Evolutionary conservation across 2,329 filamentous ascomycete species (phyloP), one percentile per base, ranked within the genome.

Genomic region (Bipolaris victoriae): DNA sequence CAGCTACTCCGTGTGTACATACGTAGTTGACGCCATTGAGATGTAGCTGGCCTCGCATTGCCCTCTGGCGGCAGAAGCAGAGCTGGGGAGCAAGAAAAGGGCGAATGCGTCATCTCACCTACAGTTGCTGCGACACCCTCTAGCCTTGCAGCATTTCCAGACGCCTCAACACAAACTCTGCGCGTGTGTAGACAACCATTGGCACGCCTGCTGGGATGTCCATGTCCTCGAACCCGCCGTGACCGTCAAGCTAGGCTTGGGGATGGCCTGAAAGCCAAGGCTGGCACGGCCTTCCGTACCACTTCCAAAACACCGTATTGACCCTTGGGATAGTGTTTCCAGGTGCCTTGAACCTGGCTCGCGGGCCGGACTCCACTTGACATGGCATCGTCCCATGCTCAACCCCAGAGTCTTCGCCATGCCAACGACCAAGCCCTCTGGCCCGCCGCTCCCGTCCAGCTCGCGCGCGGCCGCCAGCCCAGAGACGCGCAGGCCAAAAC

Each of bases 381-480:
- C 29, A 69, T 69, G 67, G 65, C 66, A 44, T 60, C 56, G 49
- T 52, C 57, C 60, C 62, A 62, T 64, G 52, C 54, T 44, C 65
- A 57, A 47, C 47, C 53, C 49, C 40, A 55, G 37, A 57, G 48
- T 45, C 46, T 50, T 44, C 55, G 58, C 44, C 46, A 60, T 55
- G 62, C 55, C 57, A 57, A 61, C 57, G 49, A 56, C 41, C 40
- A 22, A 20, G 60, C 63, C 44, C 51, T 64, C 15, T 68, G 67
- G 67, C 62, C 64, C 20, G 52, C 51, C 35, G 59, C 59, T 33
- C 63, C 63, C 16, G 59, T 59, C n/a, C 61, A 69, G 64, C 48
- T 77, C 10, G 70, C 74, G 7, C 68, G 74, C 16, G 75, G 75
- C n/a, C 73, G 76, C 35, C 70, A 74, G 58, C 72, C 75, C 31